A percentile compares a stretch with the other conserved stretches of the same genome.
phyloP scores from a whole-genome alignment of 2,329 filamentous ascomycete genomes.

The Hymenoscyphus scutula region DNA sequence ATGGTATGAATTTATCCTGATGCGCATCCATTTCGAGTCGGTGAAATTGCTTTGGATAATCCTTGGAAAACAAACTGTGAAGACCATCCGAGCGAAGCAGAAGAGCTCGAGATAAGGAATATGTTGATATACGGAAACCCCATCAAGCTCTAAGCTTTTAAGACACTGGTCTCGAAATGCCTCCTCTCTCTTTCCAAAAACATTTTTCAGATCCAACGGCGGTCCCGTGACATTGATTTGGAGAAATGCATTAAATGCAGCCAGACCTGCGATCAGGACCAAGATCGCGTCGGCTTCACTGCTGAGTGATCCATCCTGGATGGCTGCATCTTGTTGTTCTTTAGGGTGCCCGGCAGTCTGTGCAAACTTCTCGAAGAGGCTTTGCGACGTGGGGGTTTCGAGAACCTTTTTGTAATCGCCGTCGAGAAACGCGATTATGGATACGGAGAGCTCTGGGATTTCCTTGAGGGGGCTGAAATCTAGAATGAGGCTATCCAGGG shows the following conservation, averaged over 20 bases:
- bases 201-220: conserved; percentile 55
- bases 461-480: conserved; percentile 31
- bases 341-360: conserved; percentile 19
- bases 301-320: conserved; percentile 21
- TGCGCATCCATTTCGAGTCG: conserved; percentile 44
- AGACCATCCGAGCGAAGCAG: conserved; percentile 61
- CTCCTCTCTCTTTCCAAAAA: conserved; percentile 36
- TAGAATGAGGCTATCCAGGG: conserved; percentile 31
- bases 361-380: conserved; percentile 26
- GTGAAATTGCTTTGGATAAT: conserved; percentile 24
- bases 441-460: conserved; percentile 26
- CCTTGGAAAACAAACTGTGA: conserved; percentile 39
- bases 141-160: conserved; percentile 72
- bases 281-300: conserved; percentile 18
- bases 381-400: conserved; percentile 30
- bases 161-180: conserved; percentile 56
- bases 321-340: conserved; percentile 20
- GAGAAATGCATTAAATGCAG: conserved; percentile 74
- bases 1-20: conserved; percentile 73
- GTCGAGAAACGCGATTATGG: conserved; percentile 29
- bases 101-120: conserved; percentile 84
- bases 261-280: conserved; percentile 52
- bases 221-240: conserved; percentile 89
- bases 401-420: conserved; percentile 35
- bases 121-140: conserved; percentile 79